A percentile compares a stretch with the other conserved stretches of the same genome.
phyloP scores from a whole-genome alignment of 352 stramenopile species.

The Pythium biforme region DNA sequence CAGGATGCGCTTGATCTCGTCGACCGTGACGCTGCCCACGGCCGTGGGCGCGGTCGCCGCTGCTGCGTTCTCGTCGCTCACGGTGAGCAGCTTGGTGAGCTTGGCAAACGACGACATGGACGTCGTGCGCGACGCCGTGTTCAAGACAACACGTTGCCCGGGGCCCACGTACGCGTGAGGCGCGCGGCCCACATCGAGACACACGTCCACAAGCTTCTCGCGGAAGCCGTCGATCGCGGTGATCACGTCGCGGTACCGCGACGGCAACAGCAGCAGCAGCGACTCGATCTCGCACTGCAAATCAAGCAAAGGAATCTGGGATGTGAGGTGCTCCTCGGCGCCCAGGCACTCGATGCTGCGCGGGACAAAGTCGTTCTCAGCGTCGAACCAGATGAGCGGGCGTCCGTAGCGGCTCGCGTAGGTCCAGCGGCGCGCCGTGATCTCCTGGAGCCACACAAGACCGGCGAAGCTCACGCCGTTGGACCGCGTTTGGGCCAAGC shows the following conservation, averaged over 20 bases:
- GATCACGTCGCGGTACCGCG: conserved; percentile 28
- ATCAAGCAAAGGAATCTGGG: conserved; percentile 5
- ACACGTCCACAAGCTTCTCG: conserved; percentile 37
- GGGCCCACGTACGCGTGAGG: conserved; percentile 35
- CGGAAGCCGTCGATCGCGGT: conserved; percentile 22
- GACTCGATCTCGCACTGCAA: conserved; percentile 39
- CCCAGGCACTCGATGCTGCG: conserved; percentile 35
- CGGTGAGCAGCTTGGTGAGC: conserved; percentile 24
- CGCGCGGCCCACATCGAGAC: conserved; percentile 35
- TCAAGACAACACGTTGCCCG: conserved; percentile 23
- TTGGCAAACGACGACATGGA: conserved; percentile 5
- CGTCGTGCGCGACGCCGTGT: not conserved
- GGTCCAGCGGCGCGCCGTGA: conserved; percentile 32
- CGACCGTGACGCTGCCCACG: conserved; percentile 15
- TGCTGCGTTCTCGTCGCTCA: not conserved
- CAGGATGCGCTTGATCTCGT: conserved; percentile 28
- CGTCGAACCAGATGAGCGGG: conserved; percentile 38
- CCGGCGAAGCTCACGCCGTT: conserved; percentile 4
- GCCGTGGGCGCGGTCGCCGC: conserved; percentile 29
- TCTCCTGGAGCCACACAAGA: conserved; percentile 1
- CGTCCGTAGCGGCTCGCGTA: conserved; percentile 24
- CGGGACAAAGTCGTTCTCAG: conserved; percentile 20
- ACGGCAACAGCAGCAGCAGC: conserved; percentile 34
- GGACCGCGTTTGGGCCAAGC: conserved; percentile 11
- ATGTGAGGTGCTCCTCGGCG: not conserved